Conservation (phyloP, 164 flowering plant genomes). For the Magnolia officinalis region DNA sequence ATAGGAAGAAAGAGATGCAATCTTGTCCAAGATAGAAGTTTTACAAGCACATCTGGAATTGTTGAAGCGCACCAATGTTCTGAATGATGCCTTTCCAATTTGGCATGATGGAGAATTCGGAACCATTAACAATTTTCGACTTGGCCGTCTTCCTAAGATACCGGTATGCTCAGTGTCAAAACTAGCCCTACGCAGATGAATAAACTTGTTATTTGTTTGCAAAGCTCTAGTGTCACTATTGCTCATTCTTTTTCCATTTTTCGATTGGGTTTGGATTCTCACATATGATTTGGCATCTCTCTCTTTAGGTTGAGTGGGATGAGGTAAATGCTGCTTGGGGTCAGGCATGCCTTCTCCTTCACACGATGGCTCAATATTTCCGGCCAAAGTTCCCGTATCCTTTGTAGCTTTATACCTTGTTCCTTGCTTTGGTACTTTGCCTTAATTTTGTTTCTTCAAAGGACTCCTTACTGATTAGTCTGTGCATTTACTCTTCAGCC, state of each 20-base stretch:
- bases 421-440: neutral
- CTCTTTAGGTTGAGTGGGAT: conserved; percentile 90
- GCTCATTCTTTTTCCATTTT: neutral
- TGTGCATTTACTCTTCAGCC: neutral
- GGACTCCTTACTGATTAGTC: neutral
- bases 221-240: neutral
- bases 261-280: neutral
- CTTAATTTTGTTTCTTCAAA: neutral
- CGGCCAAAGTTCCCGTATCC: conserved; percentile 84
- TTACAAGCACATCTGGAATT: conserved; percentile 92
- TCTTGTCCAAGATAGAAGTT: conserved; percentile 88
- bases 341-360: conserved; percentile 96
- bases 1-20: conserved; percentile 97
- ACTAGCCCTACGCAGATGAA: neutral
- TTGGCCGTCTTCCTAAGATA: conserved; percentile 91
- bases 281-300: neutral
- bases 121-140: conserved; percentile 94
- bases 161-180: conserved; percentile 39
- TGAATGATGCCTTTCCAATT: conserved; percentile 92
- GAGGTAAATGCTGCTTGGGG: conserved; percentile 99
- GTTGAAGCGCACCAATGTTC: conserved; percentile 88
- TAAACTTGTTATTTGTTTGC: neutral
- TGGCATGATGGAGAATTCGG: conserved; percentile 97
- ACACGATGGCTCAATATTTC: conserved; percentile 93
- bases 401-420: conserved; percentile 6